Conservation (phyloP, 108 stramenopile species). For the Cyclotella cryptica region DNA sequence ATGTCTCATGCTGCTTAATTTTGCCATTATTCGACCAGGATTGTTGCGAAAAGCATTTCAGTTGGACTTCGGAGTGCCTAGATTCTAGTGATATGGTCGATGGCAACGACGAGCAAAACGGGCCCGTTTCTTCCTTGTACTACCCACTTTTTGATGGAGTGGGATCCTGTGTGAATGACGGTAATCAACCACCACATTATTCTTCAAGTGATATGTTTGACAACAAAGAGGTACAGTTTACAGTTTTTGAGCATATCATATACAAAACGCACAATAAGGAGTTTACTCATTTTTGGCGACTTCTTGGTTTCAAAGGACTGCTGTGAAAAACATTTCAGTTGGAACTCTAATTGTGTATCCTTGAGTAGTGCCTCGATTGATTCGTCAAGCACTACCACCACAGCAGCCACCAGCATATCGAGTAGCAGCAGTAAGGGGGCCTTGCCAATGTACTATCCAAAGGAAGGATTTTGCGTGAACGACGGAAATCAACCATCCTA, state of each 20-base stretch:
- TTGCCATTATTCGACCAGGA: not conserved
- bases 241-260: too few species aligned
- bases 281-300: too few species aligned
- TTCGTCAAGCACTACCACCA: not conserved
- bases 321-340: slow-evolving; percentile 7
- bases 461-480: slow-evolving; percentile 5
- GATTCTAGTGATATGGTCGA: too few species aligned
- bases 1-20: not conserved
- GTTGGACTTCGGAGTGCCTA: not conserved
- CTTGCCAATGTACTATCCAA: not conserved
- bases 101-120: not conserved
- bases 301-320: not conserved
- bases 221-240: too few species aligned
- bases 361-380: not conserved
- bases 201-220: too few species aligned
- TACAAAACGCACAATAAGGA: too few species aligned
- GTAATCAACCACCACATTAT: too few species aligned
- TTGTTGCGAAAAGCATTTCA: slow-evolving; percentile 9
- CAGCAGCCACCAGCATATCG: too few species aligned
- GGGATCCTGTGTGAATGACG: too few species aligned
- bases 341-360: slow-evolving; percentile 2
- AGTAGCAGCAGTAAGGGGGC: not conserved
- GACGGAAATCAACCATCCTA: not conserved
- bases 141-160: too few species aligned
- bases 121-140: too few species aligned